Evolutionary conservation across 2,329 filamentous ascomycete genomes (phyloP).

Genomic region (Polytolypa hystricis): DNA sequence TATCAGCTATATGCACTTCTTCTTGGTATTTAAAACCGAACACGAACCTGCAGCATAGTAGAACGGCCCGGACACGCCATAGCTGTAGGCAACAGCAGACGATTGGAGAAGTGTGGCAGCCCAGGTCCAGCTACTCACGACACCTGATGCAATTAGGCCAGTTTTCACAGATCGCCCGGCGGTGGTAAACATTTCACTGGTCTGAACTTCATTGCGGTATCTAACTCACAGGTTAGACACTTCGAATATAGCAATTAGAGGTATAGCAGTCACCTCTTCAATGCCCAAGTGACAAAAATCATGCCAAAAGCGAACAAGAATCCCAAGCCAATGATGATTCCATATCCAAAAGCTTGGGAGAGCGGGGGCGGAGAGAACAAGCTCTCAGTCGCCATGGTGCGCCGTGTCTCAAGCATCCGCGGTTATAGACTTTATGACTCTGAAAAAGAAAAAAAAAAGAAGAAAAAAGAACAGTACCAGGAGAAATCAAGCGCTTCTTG

Average conservation of each 20-base stretch:
- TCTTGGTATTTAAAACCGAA: no score
- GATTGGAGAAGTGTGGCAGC: conserved; percentile 72
- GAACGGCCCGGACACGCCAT: conserved; percentile 57
- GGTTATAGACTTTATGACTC: no score
- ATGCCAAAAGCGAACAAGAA: conserved; percentile 64
- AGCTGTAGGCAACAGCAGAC: conserved; percentile 70
- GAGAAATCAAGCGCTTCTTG: no score
- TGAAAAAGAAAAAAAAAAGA: no score
- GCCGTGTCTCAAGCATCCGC: neutral
- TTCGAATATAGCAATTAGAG: no score
- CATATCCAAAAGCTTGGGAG: conserved; percentile 60
- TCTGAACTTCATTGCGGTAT: conserved; percentile 65
- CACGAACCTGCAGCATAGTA: conserved; percentile 52
- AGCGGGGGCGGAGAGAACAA: conserved; percentile 24
- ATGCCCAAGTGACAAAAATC: conserved; percentile 60
- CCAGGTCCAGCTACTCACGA: conserved; percentile 93
- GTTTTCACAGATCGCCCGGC: conserved; percentile 82
- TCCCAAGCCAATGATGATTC: conserved; percentile 63
- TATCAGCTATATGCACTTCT: neutral
- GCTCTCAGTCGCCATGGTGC: conserved; percentile 17
- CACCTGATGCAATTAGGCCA: conserved; percentile 74
- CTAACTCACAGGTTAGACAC: no score
- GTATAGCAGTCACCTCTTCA: conserved; percentile 56
- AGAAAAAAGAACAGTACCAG: no score
- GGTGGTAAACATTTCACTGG: conserved; percentile 85